Evolutionary conservation across 108 stramenopile species (phyloP), one percentile per base, ranked within the genome.

Genomic region (Discostella stelligeroides): DNA sequence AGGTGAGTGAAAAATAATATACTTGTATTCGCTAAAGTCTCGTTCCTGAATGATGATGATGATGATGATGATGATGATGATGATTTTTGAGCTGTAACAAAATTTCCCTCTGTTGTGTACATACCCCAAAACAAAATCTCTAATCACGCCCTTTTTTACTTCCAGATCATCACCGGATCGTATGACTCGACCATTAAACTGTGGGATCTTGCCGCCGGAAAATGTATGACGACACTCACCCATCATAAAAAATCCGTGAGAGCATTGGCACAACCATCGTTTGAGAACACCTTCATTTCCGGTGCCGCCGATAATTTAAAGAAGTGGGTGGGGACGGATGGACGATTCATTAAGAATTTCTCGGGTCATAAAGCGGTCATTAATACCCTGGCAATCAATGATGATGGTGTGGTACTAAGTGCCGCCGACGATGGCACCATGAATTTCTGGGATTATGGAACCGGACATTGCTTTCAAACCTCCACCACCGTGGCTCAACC

Each of bases 141-240:
- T 27, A 14, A 13, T 56, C 10, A 15, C 1, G 6, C 7, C 1
- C 9, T 14, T 64, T n/a, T 23, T 15, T 3, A 0, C 40, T 30
- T 29, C 8, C 39, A 94, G 81, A 83, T 94, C 55, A 80, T 92
- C 48, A 98, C 98, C n/a, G 99, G 99, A n/a, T 92, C 91, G 11
- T 89, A 97, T 70, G 99, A 99, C 72, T 86, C 81, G 42, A 98
- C 97, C 28, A 90, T 99, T 55, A 98, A 96, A 70, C 82, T 99
- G 20, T 99, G 99, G 99, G 99, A 99, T 64, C 84, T 99, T 37
- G 97, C 92, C 7, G 97, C 97, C 0, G 99, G 99, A 17, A 98
- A 97, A 75, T 85, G 92, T 50, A 85, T 97, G 85, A 92, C 96
- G 7, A 99, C 98, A 4, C 77, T 99, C 40, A 99, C 99, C 15